Conservation (phyloP, 371 early-diverging fungal genomes). For the Mucor saturninus region DNA sequence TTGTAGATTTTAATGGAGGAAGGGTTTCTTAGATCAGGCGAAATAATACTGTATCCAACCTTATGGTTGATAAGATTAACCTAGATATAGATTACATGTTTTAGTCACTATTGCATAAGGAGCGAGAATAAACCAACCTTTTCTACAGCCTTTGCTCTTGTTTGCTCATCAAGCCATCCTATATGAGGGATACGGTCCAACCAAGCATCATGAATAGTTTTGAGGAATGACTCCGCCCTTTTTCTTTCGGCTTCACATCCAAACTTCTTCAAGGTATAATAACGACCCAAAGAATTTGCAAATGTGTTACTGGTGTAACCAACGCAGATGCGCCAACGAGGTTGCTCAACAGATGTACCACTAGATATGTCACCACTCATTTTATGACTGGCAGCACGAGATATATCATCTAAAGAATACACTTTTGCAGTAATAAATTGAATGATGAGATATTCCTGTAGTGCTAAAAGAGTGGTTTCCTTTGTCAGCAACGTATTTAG, state of each 20-base stretch:
- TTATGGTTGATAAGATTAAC: constrained; percentile 43
- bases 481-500: constrained; percentile 5
- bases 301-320: constrained; percentile 40
- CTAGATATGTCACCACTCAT: constrained; percentile 26
- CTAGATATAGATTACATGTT: constrained; percentile 8
- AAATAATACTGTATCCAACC: constrained; percentile 55
- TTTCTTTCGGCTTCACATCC: constrained; percentile 40
- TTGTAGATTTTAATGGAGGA: constrained; percentile 49
- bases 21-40: constrained; percentile 56
- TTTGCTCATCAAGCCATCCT: constrained; percentile 64
- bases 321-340: constrained; percentile 59
- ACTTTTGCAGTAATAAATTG: neutral
- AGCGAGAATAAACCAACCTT: constrained; percentile 45
- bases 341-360: constrained; percentile 42
- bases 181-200: constrained; percentile 43
- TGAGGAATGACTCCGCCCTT: constrained; percentile 39
- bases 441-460: constrained; percentile 27
- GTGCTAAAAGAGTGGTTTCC: neutral
- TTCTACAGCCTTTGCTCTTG: constrained; percentile 51
- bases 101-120: neutral
- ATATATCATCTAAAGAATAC: constrained; percentile 24
- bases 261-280: constrained; percentile 51
- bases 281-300: constrained; percentile 57
- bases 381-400: constrained; percentile 18
- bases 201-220: constrained; percentile 39